These are phyloP conservation scores for Chimonanthus praecox DNA, from an alignment of 164 flowering plant species.

Conservation along the genomic window DNA sequence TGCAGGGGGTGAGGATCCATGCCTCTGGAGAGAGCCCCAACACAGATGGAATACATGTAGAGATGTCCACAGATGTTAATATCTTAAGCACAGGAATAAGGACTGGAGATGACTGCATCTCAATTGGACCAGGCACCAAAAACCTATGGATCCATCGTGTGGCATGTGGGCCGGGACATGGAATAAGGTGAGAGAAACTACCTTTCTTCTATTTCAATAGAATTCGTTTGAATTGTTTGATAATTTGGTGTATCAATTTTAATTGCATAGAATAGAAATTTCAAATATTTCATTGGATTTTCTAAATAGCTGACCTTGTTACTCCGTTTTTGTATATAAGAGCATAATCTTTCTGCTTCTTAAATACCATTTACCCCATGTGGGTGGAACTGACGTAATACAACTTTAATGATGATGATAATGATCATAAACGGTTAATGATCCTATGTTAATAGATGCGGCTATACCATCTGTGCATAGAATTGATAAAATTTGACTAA, in stretches of 20 bases:
- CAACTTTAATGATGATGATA: no score
- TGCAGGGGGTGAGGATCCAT: constrained; percentile 12
- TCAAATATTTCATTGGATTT: no score
- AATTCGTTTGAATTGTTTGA: neutral
- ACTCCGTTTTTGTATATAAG: no score
- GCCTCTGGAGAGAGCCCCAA: constrained; percentile 30
- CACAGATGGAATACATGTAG: constrained; percentile 36
- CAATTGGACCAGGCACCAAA: constrained; percentile 26
- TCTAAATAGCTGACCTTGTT: neutral
- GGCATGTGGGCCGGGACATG: constrained; percentile 28
- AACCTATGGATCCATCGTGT: constrained; percentile 17
- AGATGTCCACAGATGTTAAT: constrained; percentile 15
- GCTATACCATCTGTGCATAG: no score
- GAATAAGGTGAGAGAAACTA: constrained; percentile 16
- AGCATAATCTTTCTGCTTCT: no score
- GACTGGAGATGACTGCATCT: constrained; percentile 24
- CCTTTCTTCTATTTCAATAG: neutral
- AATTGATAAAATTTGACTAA: no score
- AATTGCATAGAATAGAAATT: no score
- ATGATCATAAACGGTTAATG: no score
- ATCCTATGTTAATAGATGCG: no score
- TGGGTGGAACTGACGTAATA: no score
- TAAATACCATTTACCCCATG: no score
- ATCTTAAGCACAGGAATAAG: constrained; percentile 11
- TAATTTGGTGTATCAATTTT: neutral